A percentile compares a stretch with the other conserved stretches of the same genome.
phyloP scores from a whole-genome alignment of 2,329 filamentous ascomycete genomes.

The Ophiostoma montium region DNA sequence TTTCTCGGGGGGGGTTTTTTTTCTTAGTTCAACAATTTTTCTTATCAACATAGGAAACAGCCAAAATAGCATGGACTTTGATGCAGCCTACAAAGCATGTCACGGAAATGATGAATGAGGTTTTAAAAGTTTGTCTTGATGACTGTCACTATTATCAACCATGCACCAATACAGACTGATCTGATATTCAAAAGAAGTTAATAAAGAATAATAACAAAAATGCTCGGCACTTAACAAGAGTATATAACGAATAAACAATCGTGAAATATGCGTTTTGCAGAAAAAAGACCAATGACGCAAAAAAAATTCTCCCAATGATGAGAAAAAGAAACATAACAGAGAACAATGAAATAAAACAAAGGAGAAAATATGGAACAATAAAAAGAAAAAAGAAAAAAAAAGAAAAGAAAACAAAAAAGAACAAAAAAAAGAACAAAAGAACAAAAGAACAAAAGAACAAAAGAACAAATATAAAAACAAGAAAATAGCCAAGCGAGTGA shows the following conservation, averaged over 20 bases:
- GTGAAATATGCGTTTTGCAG: neutral
- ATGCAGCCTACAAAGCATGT: too few species aligned
- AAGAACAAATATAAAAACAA: neutral
- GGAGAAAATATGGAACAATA: neutral
- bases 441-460: neutral
- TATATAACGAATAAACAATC: neutral
- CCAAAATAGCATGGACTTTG: too few species aligned
- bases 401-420: neutral
- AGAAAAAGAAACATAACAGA: neutral
- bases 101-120: too few species aligned
- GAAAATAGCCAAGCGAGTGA: constrained; percentile 1
- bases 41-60: neutral
- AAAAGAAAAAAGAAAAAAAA: neutral
- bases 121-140: too few species aligned
- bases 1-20: too few species aligned
- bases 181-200: too few species aligned
- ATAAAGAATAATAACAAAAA: neutral
- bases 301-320: neutral
- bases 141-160: too few species aligned
- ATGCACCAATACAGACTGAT: too few species aligned
- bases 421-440: neutral
- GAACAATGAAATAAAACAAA: neutral
- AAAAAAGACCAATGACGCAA: neutral
- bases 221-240: neutral
- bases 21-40: too few species aligned